A percentile compares a stretch with the other conserved stretches of the same genome.
Conservation (phyloP, 441 rosid species). For the Populus tomentosa region DNA sequence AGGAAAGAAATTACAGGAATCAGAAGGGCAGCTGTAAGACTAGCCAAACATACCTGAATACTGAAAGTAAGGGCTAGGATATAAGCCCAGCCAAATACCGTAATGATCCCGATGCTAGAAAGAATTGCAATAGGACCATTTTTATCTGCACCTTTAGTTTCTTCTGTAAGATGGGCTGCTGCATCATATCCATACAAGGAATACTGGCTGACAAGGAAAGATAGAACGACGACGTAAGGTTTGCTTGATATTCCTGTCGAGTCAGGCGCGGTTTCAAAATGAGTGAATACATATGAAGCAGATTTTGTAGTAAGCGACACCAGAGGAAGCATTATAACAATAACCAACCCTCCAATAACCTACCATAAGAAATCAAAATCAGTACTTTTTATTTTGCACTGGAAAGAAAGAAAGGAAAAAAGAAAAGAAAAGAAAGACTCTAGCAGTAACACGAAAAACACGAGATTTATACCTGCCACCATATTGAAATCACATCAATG, state of each 20-base stretch:
- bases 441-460: not conserved
- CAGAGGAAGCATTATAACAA: conserved; percentile 58
- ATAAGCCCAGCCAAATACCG: conserved; percentile 59
- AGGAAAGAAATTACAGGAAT: not conserved
- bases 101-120: conserved; percentile 55
- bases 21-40: not conserved
- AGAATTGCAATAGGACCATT: conserved; percentile 65
- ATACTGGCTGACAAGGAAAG: conserved; percentile 57
- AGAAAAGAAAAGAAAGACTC: not conserved
- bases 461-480: conserved; percentile 55
- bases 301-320: conserved; percentile 48
- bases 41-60: conserved; percentile 33
- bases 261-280: conserved; percentile 37
- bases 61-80: conserved; percentile 58
- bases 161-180: conserved; percentile 68
- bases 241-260: conserved; percentile 53
- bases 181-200: conserved; percentile 63
- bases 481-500: conserved; percentile 49
- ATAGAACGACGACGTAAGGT: conserved; percentile 55
- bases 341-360: conserved; percentile 57
- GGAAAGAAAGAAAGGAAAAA: not conserved
- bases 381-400: not conserved
- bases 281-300: conserved; percentile 52
- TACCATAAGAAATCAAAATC: conserved; percentile 10
- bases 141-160: conserved; percentile 61